Evolutionary conservation across 768 basidiomycete genomes (phyloP).

Genomic region (Lentinula sp.): DNA sequence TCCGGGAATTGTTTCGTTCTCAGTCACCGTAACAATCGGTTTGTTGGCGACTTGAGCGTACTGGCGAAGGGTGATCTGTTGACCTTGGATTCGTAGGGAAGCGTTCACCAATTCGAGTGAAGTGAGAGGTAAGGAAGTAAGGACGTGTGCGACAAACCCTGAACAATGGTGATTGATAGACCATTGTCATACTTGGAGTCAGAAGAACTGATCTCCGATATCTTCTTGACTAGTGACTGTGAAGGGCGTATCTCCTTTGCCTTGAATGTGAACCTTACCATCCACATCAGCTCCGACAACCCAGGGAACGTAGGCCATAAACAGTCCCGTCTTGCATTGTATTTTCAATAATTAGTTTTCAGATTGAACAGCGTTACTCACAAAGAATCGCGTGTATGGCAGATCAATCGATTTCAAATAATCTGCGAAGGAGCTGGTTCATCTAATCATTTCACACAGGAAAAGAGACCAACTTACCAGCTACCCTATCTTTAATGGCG

Average conservation of each 20-base stretch:
- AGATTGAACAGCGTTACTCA: slow-evolving; percentile 9
- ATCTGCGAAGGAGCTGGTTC: slow-evolving; percentile 11
- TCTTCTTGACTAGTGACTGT: slow-evolving; percentile 26
- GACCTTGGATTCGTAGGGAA: slow-evolving; percentile 29
- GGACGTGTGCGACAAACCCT: slow-evolving; percentile 29
- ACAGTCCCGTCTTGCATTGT: slow-evolving; percentile 18
- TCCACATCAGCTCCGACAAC: slow-evolving; percentile 16
- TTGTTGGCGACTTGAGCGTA: slow-evolving; percentile 16
- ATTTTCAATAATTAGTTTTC: slow-evolving; percentile 12
- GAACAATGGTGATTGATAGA: too few relatives aligned
- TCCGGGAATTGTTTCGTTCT: background rate
- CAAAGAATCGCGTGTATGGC: slow-evolving; percentile 24
- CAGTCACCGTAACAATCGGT: slow-evolving; percentile 5
- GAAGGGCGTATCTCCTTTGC: slow-evolving; percentile 21
- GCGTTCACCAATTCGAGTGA: slow-evolving; percentile 17
- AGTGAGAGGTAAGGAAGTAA: slow-evolving; percentile 21
- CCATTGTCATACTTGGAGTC: background rate
- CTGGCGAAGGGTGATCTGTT: slow-evolving; percentile 18
- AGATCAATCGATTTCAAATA: slow-evolving; percentile 21
- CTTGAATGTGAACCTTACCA: slow-evolving; percentile 21
- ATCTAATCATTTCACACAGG: background rate
- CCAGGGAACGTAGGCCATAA: slow-evolving; percentile 15
- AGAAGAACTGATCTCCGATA: slow-evolving; percentile 14
- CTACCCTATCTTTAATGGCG: slow-evolving; percentile 20
- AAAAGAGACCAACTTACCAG: slow-evolving; percentile 13